A percentile compares a stretch with the other conserved stretches of the same genome.
Evolutionary conservation across 2,329 filamentous ascomycete species (phyloP).

Genomic region (Colletotrichum tanaceti): DNA sequence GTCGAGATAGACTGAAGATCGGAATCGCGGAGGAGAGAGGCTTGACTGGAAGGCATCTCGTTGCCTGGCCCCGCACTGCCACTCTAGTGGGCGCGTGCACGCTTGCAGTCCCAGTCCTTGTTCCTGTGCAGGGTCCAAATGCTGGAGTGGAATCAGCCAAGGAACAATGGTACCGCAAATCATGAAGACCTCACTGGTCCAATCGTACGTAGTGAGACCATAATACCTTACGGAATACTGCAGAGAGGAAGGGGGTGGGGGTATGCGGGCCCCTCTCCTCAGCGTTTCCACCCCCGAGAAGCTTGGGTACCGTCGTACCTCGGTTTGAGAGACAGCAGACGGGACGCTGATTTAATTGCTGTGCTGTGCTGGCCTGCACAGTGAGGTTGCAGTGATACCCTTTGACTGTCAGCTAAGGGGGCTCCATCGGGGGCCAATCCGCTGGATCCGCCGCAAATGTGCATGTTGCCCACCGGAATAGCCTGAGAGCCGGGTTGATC

Average conservation of each 20-base stretch:
- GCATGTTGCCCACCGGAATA: conserved; percentile 35
- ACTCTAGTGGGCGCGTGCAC: conserved; percentile 39
- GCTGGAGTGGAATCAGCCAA: conserved; percentile 37
- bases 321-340: not conserved
- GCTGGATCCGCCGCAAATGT: conserved; percentile 36
- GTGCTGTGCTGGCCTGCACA: conserved; percentile 3
- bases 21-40: conserved; percentile 38
- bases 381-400: conserved; percentile 30
- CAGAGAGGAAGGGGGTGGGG: not conserved
- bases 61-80: conserved; percentile 41
- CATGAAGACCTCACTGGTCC: conserved; percentile 28
- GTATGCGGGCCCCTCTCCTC: not conserved
- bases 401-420: conserved; percentile 1
- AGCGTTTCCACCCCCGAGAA: not conserved
- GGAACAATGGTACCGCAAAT: conserved; percentile 35
- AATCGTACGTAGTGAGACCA: conserved; percentile 28
- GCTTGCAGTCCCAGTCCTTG: conserved; percentile 38
- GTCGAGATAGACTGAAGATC: conserved; percentile 40
- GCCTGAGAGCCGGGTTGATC: conserved; percentile 29
- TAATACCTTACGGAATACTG: not conserved
- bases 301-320: conserved; percentile 11
- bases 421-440: conserved; percentile 25
- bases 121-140: conserved; percentile 34
- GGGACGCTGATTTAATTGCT: not conserved
- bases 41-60: conserved; percentile 38